phyloP scores from a whole-genome alignment of 306 rosid species.

The Cucumis cinereus region DNA sequence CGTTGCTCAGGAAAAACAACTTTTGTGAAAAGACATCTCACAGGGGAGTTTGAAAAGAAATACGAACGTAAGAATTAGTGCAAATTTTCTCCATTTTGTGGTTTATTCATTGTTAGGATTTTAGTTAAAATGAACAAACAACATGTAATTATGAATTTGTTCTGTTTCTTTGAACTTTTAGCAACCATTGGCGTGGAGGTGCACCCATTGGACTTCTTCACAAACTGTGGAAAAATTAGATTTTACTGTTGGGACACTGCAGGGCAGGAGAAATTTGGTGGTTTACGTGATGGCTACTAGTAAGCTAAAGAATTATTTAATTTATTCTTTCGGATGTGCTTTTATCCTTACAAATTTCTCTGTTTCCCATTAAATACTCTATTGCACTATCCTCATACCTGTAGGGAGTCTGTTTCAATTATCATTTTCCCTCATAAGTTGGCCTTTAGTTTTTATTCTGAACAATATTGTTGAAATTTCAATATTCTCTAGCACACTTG shows the following conservation, averaged over 20 bases:
- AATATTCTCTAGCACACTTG: neutral
- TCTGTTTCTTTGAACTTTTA: neutral
- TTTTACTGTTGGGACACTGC: slow-evolving; percentile 86
- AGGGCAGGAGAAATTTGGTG: slow-evolving; percentile 74
- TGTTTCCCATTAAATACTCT: neutral
- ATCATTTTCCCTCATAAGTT: neutral
- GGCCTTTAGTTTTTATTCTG: neutral
- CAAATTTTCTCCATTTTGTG: neutral
- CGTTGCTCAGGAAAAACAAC: slow-evolving; percentile 52
- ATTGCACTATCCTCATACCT: neutral
- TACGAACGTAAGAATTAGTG: slow-evolving; percentile 35
- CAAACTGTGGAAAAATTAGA: slow-evolving; percentile 54
- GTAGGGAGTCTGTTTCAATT: neutral
- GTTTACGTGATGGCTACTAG: slow-evolving; percentile 79
- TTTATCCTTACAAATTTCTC: neutral
- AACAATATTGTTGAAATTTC: neutral
- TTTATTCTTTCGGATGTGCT: neutral
- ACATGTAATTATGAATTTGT: neutral
- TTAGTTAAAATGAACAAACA: neutral
- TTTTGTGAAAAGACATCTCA: slow-evolving; percentile 61
- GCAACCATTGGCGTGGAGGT: slow-evolving; percentile 83
- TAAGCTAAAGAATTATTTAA: slow-evolving; percentile 15
- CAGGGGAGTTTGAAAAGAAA: slow-evolving; percentile 79
- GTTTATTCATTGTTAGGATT: neutral
- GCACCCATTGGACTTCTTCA: slow-evolving; percentile 63